Percentiles rank a stretch among this genome's conserved stretches.
Conservation (phyloP, 768 basidiomycete species). For the Podaxis mareebaensis region DNA sequence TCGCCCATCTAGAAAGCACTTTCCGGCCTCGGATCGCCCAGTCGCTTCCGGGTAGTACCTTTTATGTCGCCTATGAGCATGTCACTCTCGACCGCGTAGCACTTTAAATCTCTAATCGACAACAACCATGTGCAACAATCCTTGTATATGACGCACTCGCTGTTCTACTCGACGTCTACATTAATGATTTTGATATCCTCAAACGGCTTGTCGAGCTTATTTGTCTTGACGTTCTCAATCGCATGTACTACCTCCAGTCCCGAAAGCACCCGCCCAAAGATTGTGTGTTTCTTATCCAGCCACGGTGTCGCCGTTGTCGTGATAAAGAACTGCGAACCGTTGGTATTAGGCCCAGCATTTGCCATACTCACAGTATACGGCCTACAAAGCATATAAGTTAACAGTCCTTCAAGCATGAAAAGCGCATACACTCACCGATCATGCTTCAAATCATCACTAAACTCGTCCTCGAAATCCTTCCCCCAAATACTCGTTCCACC, state of each 20-base stretch:
- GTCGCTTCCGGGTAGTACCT: background rate
- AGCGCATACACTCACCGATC: constrained; percentile 61
- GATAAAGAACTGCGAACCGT: constrained; percentile 98
- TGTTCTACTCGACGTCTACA: constrained; percentile 62
- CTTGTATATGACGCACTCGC: background rate
- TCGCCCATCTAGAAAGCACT: background rate
- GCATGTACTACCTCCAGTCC: constrained; percentile 89
- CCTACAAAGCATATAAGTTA: constrained; percentile 35
- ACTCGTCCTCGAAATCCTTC: constrained; percentile 90
- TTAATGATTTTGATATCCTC: constrained; percentile 94
- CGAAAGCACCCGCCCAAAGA: constrained; percentile 86
- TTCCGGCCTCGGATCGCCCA: constrained; percentile 2
- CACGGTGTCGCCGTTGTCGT: constrained; percentile 93
- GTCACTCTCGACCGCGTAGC: constrained; percentile 13
- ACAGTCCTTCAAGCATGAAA: background rate
- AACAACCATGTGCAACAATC: background rate
- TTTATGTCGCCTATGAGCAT: background rate
- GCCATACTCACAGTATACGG: constrained; percentile 98
- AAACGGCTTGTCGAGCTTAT: constrained; percentile 84
- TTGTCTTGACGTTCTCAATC: constrained; percentile 89
- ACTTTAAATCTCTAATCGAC: background rate
- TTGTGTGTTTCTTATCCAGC: constrained; percentile 90
- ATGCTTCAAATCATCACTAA: constrained; percentile 84
- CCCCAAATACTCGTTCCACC: constrained; percentile 93
- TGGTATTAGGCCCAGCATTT: constrained; percentile 86